Base-by-base conservation (phyloP, 805 yeast species). In the Hanseniaspora osmophila region DNA sequence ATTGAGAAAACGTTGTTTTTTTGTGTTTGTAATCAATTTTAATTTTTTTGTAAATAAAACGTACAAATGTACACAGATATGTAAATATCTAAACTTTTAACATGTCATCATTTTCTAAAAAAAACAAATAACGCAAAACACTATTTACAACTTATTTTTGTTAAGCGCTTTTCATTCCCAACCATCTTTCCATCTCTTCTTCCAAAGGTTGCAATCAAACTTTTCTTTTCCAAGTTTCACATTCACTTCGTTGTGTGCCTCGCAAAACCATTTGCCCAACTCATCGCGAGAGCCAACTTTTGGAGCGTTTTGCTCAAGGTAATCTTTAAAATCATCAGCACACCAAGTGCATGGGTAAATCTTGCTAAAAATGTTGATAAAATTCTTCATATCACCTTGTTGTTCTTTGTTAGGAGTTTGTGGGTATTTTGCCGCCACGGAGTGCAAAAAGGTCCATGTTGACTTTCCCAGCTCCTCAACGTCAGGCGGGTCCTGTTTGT, bases 291-390 rank as follows among this genome's bases (percentile, higher is more conserved):
- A 72, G 16, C 64, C 67, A 3, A 78, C 82, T 47, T 66, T 68
- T 16, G 85, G 84, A 40, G 68, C 60, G 16, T 77, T 70, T 32
- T 63, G 62, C 46, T 63, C 65, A 27, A 85, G 67, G 60, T 82
- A 86, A 30, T 63, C 60, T 45, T 75, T 70, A 62, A 92, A 86
- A 58, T 90, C 97, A 33, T 74, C 73, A 0, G 94, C 96, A 66
- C 97, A 90, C 67, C 77, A 78, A 83, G 88, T 80, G 62, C 98
- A 90, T 2, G 98, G 98, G 57, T 90, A 92, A 30, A 90, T 68
- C 49, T 77, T 75, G 3, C 92, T 77, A 56, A 92, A 85, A 2
- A 84, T 64, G 3, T 64, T 65, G 43, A 92, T 58, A 52, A 92
- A 88, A 42, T 75, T 73, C 42, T 64, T 66, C 78, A 90, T 74